Percentiles rank a stretch among this genome's conserved stretches.
phyloP scores from a whole-genome alignment of 2,329 filamentous ascomycete genomes.

The Curvularia sp. region DNA sequence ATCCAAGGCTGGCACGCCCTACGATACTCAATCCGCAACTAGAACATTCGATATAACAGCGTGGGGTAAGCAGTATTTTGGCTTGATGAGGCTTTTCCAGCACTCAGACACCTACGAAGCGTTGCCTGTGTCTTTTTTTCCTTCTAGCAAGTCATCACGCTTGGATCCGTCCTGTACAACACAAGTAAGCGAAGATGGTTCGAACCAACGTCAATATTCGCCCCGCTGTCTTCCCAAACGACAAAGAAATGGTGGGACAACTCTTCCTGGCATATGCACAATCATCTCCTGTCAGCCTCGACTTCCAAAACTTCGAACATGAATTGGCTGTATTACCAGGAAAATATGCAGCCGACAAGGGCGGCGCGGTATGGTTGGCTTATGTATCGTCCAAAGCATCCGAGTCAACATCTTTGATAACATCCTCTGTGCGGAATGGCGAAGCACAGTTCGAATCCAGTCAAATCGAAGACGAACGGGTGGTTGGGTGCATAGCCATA shows the following conservation, averaged over 20 bases:
- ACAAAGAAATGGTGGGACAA: conserved; percentile 48
- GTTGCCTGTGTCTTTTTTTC: not conserved
- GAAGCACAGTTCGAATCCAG: not conserved
- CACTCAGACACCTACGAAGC: not conserved
- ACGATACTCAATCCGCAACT: not conserved
- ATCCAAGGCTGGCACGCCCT: not conserved
- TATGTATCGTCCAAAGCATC: conserved; percentile 16
- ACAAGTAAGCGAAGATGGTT: conserved; percentile 1
- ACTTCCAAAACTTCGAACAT: conserved; percentile 63
- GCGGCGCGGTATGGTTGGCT: conserved; percentile 61
- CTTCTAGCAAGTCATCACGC: no score
- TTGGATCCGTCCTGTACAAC: not conserved
- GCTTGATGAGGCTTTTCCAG: not conserved
- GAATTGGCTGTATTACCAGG: conserved; percentile 64
- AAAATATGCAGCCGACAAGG: conserved; percentile 57
- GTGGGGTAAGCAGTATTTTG: not conserved
- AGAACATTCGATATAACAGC: not conserved
- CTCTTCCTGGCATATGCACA: conserved; percentile 53
- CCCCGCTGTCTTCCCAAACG: conserved; percentile 51
- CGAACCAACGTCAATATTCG: conserved; percentile 19
- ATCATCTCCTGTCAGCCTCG: conserved; percentile 62
- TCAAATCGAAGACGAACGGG: conserved; percentile 18
- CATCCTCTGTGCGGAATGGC: not conserved
- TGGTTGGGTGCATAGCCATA: conserved; percentile 61
- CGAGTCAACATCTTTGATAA: not conserved